Base-by-base conservation (phyloP, 2,329 filamentous ascomycete genomes). In the Pestalotiopsis sp. region DNA sequence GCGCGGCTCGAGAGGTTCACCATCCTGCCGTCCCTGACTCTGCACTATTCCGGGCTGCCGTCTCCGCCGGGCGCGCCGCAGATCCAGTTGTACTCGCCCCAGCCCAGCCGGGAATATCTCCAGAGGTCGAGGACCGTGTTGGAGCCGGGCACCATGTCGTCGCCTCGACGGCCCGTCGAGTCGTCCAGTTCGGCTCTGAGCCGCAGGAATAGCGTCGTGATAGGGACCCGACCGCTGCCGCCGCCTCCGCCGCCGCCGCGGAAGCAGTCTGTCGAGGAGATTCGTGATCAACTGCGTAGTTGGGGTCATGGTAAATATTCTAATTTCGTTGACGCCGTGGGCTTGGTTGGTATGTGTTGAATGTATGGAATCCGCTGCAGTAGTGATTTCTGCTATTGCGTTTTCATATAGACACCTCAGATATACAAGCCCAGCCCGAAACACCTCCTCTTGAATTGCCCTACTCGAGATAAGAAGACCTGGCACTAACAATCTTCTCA, bases 261-360 rank as follows among this genome's bases (percentile, higher is more conserved):
- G 71, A 74, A 60, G 39, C 72, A 68, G 73, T 75, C 69, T 9
- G 12, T 60, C 12, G 4, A 64, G 13, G 65, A 68, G 11, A 71
- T 78, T 12, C 80, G 77, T 31, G 74, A 80, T 4, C 78, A 79
- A 60, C 77, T 85, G 9, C 78, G 79, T 41, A 78, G 78, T 4
- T 84, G 82, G 80, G 82, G 82, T 1, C 76, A 79, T 60, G 45
- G 45, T 52, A 52, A 52, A n/a, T 52, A 13, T 17, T 45, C 31
- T 17, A 11, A 45, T 4, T 45, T 45, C 5, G 1, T 45, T 45
- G 13, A 3, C 41, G 0, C 4, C 39, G 13, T 4, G 31, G 31
- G 31, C 31, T 9, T 9, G 31, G 7, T 36, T 0, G 2, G 9
- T 36, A 1, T 36, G 9, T 36, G 31, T 36, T 36, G 7, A 2